Base-by-base conservation (phyloP, 257 asterid species). In the Solanum ossicruentum region DNA sequence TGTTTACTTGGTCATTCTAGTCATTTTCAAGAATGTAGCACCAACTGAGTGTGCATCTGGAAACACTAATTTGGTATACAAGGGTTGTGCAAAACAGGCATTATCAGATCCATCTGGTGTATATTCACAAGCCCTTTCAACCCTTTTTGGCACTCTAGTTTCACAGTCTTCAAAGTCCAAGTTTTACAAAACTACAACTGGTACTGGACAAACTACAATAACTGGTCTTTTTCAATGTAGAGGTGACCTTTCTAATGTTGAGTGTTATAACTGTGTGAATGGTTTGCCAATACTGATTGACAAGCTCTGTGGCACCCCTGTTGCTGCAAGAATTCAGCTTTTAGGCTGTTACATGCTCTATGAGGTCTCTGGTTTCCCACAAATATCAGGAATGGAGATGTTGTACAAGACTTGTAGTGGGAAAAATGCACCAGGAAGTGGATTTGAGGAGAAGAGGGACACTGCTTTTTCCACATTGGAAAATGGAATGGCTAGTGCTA, bases 361-460 rank as follows among this genome's bases (percentile, higher is more conserved):
- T 88, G 98, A 96, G 78, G 98, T 92, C 39, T 88, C 92, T 13
- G 99, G 99, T 4, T 96, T 93, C 84, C 89, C 94, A 12, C 97
- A 95, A 90, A 90, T 95, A 11, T 95, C 98, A 49, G 99, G 99
- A 65, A 89, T 96, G 98, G 97, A 93, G 54, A 89, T 95, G 97
- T 88, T 95, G 91, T 96, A 88, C 90, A 96, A 93, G 87, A 89
- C 93, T 67, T 96, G 99, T 41, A 93, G 98, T 89, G 93, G 92
- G 10, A 92, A 89, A 60, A 95, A 93, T 78, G 82, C 67, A 8
- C 97, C 93, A 16, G 98, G 99, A 58, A 90, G 92, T 65, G 98
- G 97, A 26, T 95, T 91, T 87, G 99, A 93, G 88, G 97, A 95
- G 88, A 90, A 52, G 80, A 93, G 99, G 73, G 98, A 96, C 39